These are phyloP conservation scores for Anaeromyces robustus DNA, from an alignment of 192 early-diverging fungal species.

Conservation along the genomic window DNA sequence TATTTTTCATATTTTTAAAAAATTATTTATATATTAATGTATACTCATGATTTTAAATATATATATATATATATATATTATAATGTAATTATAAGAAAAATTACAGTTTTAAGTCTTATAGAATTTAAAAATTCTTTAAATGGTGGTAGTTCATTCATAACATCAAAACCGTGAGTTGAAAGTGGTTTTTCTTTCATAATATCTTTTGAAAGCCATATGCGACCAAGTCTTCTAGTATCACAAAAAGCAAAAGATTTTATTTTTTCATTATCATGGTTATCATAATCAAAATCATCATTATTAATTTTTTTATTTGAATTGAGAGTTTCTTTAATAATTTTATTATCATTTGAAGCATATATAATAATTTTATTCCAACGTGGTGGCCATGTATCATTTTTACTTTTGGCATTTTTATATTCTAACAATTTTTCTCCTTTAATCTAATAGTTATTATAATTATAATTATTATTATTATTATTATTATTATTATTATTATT, in stretches of 20 bases:
- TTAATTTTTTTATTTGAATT: neutral
- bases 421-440: conserved; percentile 8
- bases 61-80: too few species aligned
- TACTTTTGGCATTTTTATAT: conserved; percentile 8
- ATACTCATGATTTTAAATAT: too few species aligned
- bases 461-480: conserved; percentile 1
- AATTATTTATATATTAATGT: too few species aligned
- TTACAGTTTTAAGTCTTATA: conserved; percentile 13
- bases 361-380: conserved; percentile 42
- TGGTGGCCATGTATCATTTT: conserved; percentile 45
- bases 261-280: neutral
- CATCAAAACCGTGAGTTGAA: conserved; percentile 61
- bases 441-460: conserved; percentile 9
- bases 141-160: conserved; percentile 33
- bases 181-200: conserved; percentile 29
- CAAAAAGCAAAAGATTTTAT: conserved; percentile 18
- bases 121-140: conserved; percentile 21
- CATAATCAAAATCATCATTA: neutral
- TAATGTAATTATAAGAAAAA: too few species aligned
- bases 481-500: conserved; percentile 1
- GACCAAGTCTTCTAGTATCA: conserved; percentile 52
- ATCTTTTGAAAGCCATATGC: conserved; percentile 39
- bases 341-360: conserved; percentile 16
- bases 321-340: conserved; percentile 7
- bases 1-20: too few species aligned